These are phyloP conservation scores for Lecanicillium sp. DNA, from an alignment of 2,329 filamentous ascomycete genomes.

Conservation along the genomic window DNA sequence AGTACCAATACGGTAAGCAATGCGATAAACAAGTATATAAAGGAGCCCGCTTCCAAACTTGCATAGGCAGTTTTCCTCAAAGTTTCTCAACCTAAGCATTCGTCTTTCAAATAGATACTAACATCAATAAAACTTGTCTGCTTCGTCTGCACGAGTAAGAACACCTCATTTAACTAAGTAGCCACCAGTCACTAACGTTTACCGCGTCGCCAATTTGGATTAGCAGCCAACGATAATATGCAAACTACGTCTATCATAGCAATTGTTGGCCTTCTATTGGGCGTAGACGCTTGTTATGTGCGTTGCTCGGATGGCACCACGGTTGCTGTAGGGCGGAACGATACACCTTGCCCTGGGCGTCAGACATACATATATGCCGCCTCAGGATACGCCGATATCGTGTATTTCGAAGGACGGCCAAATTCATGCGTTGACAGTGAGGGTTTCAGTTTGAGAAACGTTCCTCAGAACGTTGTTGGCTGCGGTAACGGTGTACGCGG, in stretches of 20 bases:
- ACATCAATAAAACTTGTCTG: no score
- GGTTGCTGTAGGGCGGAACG: background rate
- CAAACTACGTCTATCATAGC: background rate
- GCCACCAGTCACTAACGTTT: no score
- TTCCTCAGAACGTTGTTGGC: conserved; percentile 2
- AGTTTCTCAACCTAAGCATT: no score
- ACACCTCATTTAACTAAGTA: no score
- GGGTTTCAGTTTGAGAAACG: background rate
- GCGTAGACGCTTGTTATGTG: conserved; percentile 2
- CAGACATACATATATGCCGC: conserved; percentile 1
- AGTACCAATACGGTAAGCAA: no score
- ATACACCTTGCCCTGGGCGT: background rate
- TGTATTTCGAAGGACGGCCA: no score
- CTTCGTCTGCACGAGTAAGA: no score
- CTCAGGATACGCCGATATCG: background rate
- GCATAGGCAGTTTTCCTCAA: no score
- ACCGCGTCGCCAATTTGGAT: no score
- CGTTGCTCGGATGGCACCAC: background rate
- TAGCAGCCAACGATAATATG: background rate
- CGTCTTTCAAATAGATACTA: background rate
- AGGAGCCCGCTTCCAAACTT: no score
- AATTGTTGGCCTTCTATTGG: background rate
- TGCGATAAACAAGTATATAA: no score
- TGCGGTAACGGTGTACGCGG: conserved; percentile 5
- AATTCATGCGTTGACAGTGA: conserved; percentile 3